These are phyloP conservation scores for Hyaloscypha hepaticicola DNA, from an alignment of 495 filamentous ascomycete species.

Conservation along the genomic window DNA sequence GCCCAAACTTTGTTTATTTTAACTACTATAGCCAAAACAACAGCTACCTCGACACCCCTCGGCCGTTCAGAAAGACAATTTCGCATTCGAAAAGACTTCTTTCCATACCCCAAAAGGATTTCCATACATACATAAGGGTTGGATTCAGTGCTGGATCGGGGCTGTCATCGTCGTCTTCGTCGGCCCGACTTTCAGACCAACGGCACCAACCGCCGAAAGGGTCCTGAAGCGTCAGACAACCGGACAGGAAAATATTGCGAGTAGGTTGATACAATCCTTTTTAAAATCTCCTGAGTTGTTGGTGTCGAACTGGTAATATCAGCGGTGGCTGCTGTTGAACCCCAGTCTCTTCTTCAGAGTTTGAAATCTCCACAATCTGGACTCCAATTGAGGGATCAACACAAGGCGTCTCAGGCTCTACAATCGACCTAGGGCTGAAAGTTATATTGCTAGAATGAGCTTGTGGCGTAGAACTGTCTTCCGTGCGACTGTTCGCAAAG, in stretches of 20 bases:
- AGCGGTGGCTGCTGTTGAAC: not conserved
- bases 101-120: not conserved
- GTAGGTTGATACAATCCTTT: not conserved
- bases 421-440: not conserved
- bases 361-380: not conserved
- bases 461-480: not conserved
- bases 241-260: not conserved
- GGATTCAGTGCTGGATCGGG: not conserved
- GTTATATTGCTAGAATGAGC: not conserved
- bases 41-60: constrained; percentile 1
- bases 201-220: not conserved
- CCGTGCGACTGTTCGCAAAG: not conserved
- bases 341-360: not conserved
- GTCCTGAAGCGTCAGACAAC: not conserved
- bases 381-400: not conserved
- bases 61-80: constrained; percentile 8
- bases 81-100: not conserved
- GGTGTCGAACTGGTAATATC: not conserved
- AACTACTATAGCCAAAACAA: constrained; percentile 22
- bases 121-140: not conserved
- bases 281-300: not conserved
- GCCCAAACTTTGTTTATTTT: not conserved
- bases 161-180: not conserved
- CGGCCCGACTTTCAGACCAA: not conserved
- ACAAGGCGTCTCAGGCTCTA: not conserved